Base-by-base conservation (phyloP, 352 stramenopile species). In the Globisporangium parvum region DNA sequence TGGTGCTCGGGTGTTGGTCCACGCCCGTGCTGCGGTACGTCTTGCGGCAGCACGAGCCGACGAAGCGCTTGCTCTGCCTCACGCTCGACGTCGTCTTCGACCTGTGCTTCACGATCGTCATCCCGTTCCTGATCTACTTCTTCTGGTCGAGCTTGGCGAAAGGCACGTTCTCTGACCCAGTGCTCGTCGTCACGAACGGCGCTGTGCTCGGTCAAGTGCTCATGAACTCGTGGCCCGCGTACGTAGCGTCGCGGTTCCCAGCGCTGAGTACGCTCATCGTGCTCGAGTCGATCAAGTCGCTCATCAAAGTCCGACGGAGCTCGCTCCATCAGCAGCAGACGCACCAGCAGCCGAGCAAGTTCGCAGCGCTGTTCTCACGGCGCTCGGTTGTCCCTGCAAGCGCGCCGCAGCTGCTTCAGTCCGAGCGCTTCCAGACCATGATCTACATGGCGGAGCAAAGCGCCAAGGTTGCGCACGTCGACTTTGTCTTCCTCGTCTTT, bases 91-190 rank as follows among this genome's bases (percentile, higher is more conserved):
- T 55, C 17, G 33, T 65, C 9, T 71, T 71, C 33, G 64, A 67
- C 31, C 63, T 65, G n/a, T 67, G 63, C 41, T 65, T 62, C 45
- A 62, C 63, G 47, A 50, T 70, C 31, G 63, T 33, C 47, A 64
- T 67, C 8, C 63, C 63, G 41, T 67, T 63, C 20, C 31, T 65
- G 23, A 67, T 58, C 21, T 70, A 65, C 37, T 40, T 18, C 5
- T 35, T 67, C 5, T 67, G 63, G 63, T 28, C 23, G 47, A 59
- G 46, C 28, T 56, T 40, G 40, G 54, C 18, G 35, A 55, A 55
- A 28, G 26, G 14, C 10, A 48, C 28, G 23, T 55, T 55, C 37
- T 47, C 50, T 6, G 50, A 55, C 10, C 50, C 37, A 23, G 50
- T 55, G 37, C 37, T 47, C 23, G 50, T 47, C 2, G 50, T 55